Evolutionary conservation across 2,329 filamentous ascomycete species (phyloP), one percentile per base, ranked within the genome.

Genomic region (Hymenoscyphus fraxineus): DNA sequence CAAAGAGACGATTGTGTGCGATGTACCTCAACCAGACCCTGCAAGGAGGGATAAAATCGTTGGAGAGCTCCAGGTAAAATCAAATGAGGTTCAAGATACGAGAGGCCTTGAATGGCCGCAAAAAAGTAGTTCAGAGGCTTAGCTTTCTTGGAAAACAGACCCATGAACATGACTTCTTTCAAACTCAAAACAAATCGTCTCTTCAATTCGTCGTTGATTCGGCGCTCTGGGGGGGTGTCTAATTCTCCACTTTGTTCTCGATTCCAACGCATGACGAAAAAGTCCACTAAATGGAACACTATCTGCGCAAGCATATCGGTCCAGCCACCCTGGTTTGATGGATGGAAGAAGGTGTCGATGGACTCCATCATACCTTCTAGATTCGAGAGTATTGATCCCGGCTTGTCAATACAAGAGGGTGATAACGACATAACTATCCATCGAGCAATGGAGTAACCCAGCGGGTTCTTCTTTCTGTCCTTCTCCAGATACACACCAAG

Each of bases 251-350:
- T 96, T 75, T 91, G 89, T 78, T 99, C 95, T 61, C 94, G 88
- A 75, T 99, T 98, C 93, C 93, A 99, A 61, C 95, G 88, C 79
- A 96, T 95, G 55, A 99, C 92, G 76, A 99, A 99, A 72, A 96
- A 93, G 76, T 99, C 95, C 2, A 93, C 89, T 6, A 99, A 82
- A 77, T 96, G 97, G 75, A 93, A 93, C 5, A 95, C 91, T 62
- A 99, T 82, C 77, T 98, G 94, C 2, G 93, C 90, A 55, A 99
- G 80, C 69, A 94, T 90, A 72, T 88, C 92, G 1, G 94, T 96
- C 95, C 95, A 99, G 15, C 81, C 81, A 15, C 95, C 95, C 61
- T 94, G 91, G 76, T 99, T 99, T 2, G 95, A 99, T 1, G 95
- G 95, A 73, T 99, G 95, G 81, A 97, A 99, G 77, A 99, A 99